These are phyloP conservation scores for Psilocybe mexicana DNA, from an alignment of 1,284 basidiomycete species.

Conservation along the genomic window DNA sequence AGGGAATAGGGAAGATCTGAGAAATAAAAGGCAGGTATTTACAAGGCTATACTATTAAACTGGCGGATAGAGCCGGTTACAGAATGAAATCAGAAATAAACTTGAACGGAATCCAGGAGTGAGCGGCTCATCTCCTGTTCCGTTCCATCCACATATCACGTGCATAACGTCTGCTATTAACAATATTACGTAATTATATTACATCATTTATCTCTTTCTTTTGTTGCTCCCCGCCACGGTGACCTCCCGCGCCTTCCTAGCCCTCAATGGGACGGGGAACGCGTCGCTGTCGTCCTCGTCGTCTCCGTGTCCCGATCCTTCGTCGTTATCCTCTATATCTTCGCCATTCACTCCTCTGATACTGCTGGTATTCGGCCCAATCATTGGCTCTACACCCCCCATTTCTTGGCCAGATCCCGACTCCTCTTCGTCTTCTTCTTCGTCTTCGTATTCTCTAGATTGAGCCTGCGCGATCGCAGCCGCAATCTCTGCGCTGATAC, in stretches of 20 bases:
- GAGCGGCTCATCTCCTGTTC: slow-evolving; percentile 18
- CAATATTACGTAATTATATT: slow-evolving; percentile 6
- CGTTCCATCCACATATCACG: slow-evolving; percentile 28
- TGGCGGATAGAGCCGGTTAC: slow-evolving; percentile 31
- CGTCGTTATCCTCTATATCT: slow-evolving; percentile 24
- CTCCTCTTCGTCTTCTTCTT: slow-evolving; percentile 51
- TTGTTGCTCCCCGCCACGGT: slow-evolving; percentile 54
- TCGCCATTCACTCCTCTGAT: slow-evolving; percentile 44
- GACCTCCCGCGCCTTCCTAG: slow-evolving; percentile 55
- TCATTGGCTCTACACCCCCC: slow-evolving; percentile 40
- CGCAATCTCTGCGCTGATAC: slow-evolving; percentile 72
- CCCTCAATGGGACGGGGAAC: slow-evolving; percentile 66
- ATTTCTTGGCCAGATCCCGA: slow-evolving; percentile 51
- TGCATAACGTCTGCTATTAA: slow-evolving; percentile 21
- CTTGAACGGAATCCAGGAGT: slow-evolving; percentile 6
- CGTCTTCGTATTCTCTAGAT: slow-evolving; percentile 49
- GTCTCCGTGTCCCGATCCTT: slow-evolving; percentile 26
- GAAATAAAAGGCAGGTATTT: slow-evolving; percentile 11
- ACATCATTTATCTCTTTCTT: slow-evolving; percentile 46
- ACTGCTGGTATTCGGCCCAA: slow-evolving; percentile 59
- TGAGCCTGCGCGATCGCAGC: slow-evolving; percentile 70
- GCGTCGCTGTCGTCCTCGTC: slow-evolving; percentile 63
- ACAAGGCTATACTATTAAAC: background rate
- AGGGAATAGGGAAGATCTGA: slow-evolving; percentile 5
- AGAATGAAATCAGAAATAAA: slow-evolving; percentile 14